phyloP scores from a whole-genome alignment of 148 eudicot genomes.

The Simmondsia chinensis region DNA sequence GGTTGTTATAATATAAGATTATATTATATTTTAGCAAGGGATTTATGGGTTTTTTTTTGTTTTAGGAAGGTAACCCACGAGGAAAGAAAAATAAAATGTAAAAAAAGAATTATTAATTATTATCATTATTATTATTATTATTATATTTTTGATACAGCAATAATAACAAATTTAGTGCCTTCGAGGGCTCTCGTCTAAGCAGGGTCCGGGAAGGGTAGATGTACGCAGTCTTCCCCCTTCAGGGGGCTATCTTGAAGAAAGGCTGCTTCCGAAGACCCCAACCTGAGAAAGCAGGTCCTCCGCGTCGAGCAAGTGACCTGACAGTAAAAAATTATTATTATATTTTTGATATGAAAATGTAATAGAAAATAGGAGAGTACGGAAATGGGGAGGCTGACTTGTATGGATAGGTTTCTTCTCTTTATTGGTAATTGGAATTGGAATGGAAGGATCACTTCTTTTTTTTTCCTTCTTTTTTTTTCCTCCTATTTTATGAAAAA shows the following conservation, averaged over 20 bases:
- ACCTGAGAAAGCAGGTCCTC: too few species aligned
- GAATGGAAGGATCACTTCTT: not conserved
- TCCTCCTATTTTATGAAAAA: not conserved
- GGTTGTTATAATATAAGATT: too few species aligned
- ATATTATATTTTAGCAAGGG: too few species aligned
- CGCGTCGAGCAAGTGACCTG: too few species aligned
- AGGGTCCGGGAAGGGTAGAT: too few species aligned
- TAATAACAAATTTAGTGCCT: too few species aligned
- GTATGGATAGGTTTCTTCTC: conserved; percentile 26
- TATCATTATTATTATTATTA: not conserved
- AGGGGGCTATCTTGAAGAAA: too few species aligned
- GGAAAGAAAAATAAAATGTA: conserved; percentile 21
- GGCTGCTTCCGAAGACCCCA: too few species aligned
- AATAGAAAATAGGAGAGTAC: conserved; percentile 11
- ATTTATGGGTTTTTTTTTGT: not conserved
- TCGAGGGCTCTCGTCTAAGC: too few species aligned
- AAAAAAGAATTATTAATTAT: conserved; percentile 4
- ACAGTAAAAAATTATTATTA: not conserved
- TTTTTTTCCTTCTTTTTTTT: not conserved
- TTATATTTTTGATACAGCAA: not conserved
- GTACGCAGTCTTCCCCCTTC: too few species aligned
- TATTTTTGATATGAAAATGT: conserved; percentile 1
- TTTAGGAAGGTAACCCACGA: conserved; percentile 11
- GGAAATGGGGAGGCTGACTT: conserved; percentile 23
- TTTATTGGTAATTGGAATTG: conserved; percentile 9